Percentiles rank a stretch among this genome's conserved stretches.
Evolutionary conservation across 2,329 filamentous ascomycete species (phyloP).

Genomic region (Scytalidium lignicola): DNA sequence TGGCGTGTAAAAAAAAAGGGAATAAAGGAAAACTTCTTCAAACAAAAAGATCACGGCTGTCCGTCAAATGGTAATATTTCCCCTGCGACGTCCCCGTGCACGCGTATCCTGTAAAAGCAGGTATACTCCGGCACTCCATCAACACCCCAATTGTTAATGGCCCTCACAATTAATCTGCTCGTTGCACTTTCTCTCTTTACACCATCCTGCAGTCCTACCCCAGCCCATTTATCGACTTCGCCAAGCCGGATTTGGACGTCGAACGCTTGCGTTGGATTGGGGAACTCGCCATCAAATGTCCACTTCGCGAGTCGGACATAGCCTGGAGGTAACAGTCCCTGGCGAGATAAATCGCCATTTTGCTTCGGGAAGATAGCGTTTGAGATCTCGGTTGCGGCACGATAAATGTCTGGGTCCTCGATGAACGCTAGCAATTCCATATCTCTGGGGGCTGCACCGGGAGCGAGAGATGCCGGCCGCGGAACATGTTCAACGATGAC

Average conservation of each 20-base stretch:
- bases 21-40: background rate
- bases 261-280: slow-evolving; percentile 43
- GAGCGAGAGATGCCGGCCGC: slow-evolving; percentile 54
- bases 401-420: slow-evolving; percentile 32
- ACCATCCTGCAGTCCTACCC: background rate
- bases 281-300: slow-evolving; percentile 41
- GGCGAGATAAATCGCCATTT: slow-evolving; percentile 17
- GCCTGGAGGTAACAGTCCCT: slow-evolving; percentile 29
- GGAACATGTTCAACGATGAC: slow-evolving; percentile 70
- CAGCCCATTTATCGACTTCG: slow-evolving; percentile 31
- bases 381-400: slow-evolving; percentile 32
- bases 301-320: slow-evolving; percentile 57
- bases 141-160: slow-evolving; percentile 52
- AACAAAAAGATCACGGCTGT: slow-evolving; percentile 8
- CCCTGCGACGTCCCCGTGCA: slow-evolving; percentile 43
- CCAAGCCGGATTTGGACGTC: slow-evolving; percentile 45
- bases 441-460: slow-evolving; percentile 56
- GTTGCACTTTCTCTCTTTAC: slow-evolving; percentile 32
- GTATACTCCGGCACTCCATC: slow-evolving; percentile 45
- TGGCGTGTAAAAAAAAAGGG: background rate
- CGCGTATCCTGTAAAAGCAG: slow-evolving; percentile 58
- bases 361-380: slow-evolving; percentile 30
- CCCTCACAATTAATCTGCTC: slow-evolving; percentile 48
- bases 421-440: slow-evolving; percentile 67
- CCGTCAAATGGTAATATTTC: background rate